phyloP scores from a whole-genome alignment of 2,329 filamentous ascomycete genomes.

The Colletotrichum spinosum region DNA sequence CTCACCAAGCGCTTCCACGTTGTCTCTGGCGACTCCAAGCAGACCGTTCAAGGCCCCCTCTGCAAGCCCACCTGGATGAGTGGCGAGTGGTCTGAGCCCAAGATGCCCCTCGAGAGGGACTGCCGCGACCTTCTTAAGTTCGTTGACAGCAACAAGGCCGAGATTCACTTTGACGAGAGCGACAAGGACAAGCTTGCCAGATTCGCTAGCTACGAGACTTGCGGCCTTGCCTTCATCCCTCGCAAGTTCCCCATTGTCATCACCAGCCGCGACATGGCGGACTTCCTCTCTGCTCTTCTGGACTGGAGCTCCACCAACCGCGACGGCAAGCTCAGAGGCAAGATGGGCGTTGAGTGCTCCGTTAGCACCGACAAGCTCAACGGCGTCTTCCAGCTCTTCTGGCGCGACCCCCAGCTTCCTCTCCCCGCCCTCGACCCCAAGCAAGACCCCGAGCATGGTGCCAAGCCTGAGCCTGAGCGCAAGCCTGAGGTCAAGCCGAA shows the following conservation, averaged over 20 bases:
- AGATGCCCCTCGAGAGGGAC: constrained; percentile 11
- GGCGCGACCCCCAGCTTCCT: constrained; percentile 13
- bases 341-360: constrained; percentile 23
- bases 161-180: constrained; percentile 22
- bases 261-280: constrained; percentile 22
- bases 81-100: constrained; percentile 12
- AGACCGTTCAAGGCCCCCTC: constrained; percentile 6
- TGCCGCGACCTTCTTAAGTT: constrained; percentile 18
- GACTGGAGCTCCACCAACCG: neutral
- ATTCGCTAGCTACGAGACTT: constrained; percentile 27
- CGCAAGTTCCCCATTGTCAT: constrained; percentile 8
- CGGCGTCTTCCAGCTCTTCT: constrained; percentile 28
- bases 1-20: constrained; percentile 23
- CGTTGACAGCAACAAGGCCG: constrained; percentile 19
- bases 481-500: neutral
- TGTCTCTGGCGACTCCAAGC: neutral
- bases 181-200: constrained; percentile 18
- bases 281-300: constrained; percentile 18
- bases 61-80: constrained; percentile 26
- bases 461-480: too few relatives aligned
- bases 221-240: constrained; percentile 24
- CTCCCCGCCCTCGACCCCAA: neutral
- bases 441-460: too few relatives aligned
- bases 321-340: constrained; percentile 1
- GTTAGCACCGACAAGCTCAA: neutral